phyloP scores from a whole-genome alignment of 768 basidiomycete genomes.

The Floccularia luteovirens region DNA sequence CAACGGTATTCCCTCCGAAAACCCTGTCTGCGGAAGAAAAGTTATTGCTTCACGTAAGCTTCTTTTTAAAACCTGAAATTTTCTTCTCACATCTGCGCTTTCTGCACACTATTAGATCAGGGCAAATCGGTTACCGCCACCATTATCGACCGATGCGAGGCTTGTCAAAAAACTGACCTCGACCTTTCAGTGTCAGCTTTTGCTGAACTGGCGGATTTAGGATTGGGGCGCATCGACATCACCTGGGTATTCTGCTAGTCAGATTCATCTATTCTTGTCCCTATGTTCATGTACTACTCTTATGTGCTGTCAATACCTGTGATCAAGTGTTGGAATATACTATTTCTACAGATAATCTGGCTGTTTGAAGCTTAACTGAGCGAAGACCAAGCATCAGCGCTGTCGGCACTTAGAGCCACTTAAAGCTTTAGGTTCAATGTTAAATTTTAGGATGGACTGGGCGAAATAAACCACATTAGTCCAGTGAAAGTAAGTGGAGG shows the following conservation, averaged over 20 bases:
- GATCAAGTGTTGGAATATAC: too few relatives aligned
- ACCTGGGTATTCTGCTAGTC: constrained; percentile 46
- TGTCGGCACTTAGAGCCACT: too few relatives aligned
- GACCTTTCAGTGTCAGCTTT: constrained; percentile 64
- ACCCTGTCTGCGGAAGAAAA: constrained; percentile 59
- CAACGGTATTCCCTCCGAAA: constrained; percentile 59
- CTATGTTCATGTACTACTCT: too few relatives aligned
- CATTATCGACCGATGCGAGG: constrained; percentile 58
- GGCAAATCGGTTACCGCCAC: constrained; percentile 40
- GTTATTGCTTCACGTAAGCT: constrained; percentile 43
- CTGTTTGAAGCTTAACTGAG: too few relatives aligned
- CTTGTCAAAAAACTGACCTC: constrained; percentile 42
- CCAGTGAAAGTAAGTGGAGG: too few relatives aligned
- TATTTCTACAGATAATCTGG: too few relatives aligned
- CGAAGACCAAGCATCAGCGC: too few relatives aligned
- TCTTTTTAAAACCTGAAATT: not conserved
- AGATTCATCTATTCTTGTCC: too few relatives aligned
- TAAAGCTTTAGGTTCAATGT: too few relatives aligned
- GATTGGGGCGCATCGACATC: constrained; percentile 47
- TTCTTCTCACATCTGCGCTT: constrained; percentile 3
- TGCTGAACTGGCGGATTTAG: constrained; percentile 27
- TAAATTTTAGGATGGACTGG: too few relatives aligned
- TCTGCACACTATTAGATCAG: constrained; percentile 28
- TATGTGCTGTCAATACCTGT: too few relatives aligned
- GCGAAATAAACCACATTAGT: too few relatives aligned